Evolutionary conservation across 2,329 filamentous ascomycete species (phyloP).

Genomic region (Ophiobolus disseminans): DNA sequence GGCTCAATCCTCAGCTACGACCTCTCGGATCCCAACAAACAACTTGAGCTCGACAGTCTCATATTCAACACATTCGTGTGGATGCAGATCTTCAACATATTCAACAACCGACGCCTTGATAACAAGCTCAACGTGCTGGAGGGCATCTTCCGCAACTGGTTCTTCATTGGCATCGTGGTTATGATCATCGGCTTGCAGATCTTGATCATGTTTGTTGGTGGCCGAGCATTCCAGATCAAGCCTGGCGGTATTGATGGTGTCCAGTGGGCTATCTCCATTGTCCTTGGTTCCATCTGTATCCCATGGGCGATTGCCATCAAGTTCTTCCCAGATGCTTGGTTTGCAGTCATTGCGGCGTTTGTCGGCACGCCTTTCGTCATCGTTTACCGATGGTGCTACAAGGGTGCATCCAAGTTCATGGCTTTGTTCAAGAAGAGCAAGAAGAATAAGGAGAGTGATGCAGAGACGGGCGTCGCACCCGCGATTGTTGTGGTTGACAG

Average conservation of each 20-base stretch:
- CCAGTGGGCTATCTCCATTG: slow-evolving; percentile 68
- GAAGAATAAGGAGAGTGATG: slow-evolving; percentile 22
- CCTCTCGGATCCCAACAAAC: slow-evolving; percentile 38
- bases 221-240: slow-evolving; percentile 61
- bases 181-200: slow-evolving; percentile 66
- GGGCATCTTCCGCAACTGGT: slow-evolving; percentile 63
- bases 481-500: slow-evolving; percentile 26
- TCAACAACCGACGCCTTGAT: slow-evolving; percentile 69
- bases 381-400: slow-evolving; percentile 23
- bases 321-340: slow-evolving; percentile 58
- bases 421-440: slow-evolving; percentile 25
- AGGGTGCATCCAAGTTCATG: slow-evolving; percentile 15
- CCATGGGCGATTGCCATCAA: slow-evolving; percentile 61
- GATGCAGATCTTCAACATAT: slow-evolving; percentile 76
- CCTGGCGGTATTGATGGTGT: slow-evolving; percentile 56
- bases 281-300: slow-evolving; percentile 59
- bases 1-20: slow-evolving; percentile 62
- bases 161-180: slow-evolving; percentile 64
- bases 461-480: slow-evolving; percentile 21
- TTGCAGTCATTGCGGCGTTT: slow-evolving; percentile 28
- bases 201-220: slow-evolving; percentile 65
- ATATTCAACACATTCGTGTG: slow-evolving; percentile 76
- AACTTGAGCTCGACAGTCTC: slow-evolving; percentile 64
- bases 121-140: slow-evolving; percentile 69
- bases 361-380: slow-evolving; percentile 33